Evolutionary conservation across 225 moss, liverwort and hornwort genomes (phyloP), one percentile per base, ranked within the genome.

Genomic region (Physcomitrellopsis africana): DNA sequence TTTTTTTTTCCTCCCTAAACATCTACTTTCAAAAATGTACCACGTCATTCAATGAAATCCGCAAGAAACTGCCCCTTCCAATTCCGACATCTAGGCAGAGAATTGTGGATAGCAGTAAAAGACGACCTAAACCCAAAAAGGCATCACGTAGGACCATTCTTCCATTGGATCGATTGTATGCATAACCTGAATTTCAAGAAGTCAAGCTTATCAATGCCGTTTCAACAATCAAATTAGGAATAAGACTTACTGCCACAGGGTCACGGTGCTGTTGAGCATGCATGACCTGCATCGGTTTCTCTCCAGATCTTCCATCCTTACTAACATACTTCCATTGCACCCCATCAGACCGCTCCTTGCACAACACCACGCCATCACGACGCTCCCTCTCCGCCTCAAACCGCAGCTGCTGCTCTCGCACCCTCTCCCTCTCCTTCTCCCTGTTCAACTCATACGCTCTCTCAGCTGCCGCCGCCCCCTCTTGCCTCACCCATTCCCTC

Each of bases 261-360:
- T 89, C 86, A 0, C 86, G 87, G 59, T 87, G 84, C 69, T 79
- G 82, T 75, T 89, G 82, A 16, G 86, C 86, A 41, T 89, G 84
- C 80, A 85, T 76, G 27, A 87, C 87, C 75, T 83, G 69, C 83
- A 89, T 89, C 41, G 72, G 72, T 18, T 64, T 65, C 77, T 82
- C 81, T 68, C 82, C 86, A 9, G 9, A 59, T 54, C 78, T 64
- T 16, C 79, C 82, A 3, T 18, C 51, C 62, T 73, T 82, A 22
- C 76, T 70, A 37, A 89, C 79, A 32, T 89, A 89, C 80, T 87
- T 84, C 89, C 89, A 89, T 37, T 87, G 80, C 77, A 82, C 80
- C 8, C 89, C 89, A 12, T 78, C 80, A 11, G 86, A 65, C 63
- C 71, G 70, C 82, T 89, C 89, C 81, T 72, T 82, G 68, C 89